Evolutionary conservation across 73 alveolate species (phyloP), one percentile per base, ranked within the genome.

Genomic region (Paramecium octaurelia): DNA sequence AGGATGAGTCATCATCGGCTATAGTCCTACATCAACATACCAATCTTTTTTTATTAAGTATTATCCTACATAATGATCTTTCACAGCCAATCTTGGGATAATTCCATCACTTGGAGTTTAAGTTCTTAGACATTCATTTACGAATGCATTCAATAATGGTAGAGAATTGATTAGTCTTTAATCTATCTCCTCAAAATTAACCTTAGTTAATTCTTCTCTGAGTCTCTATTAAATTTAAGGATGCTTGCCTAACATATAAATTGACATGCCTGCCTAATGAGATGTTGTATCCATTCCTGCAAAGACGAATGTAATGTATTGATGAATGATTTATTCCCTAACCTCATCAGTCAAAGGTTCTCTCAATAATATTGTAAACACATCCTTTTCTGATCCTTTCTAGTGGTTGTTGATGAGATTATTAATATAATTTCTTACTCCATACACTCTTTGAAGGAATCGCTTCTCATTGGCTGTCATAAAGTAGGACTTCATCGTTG

Each of bases 241-340:
- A 27, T 88, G 34, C 10, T 68, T 60, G 9, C 50, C 89, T 36
- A 88, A 88, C 38, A 50, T 57, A 27, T 88, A 88, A 21, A 88
- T 23, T 1, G 93, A 68, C 93, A 88, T 68, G 0, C 87, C 85
- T 20, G 86, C 69, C 8, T 16, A 20, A 88, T 88, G 88, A 68
- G 93, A 60, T n/a, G 93, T 88, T 20, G 93, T 88, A 18, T 88
- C 89, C 20, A 87, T 88, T 68, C 93, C 93, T 35, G 93, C 93
- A 88, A 88, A 88, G 0, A 60, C 85, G 70, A 88, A 88, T 8
- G 93, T 88, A 11, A 88, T 9, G 20, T 88, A 88, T 69, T 88
- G 29, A 46, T 88, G 76, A 20, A 88, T 31, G 2, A 88, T 68
- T 12, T 68, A 21, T 24, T 88, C 86, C 35, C 71, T 88, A 5